phyloP scores from a whole-genome alignment of 1,284 basidiomycete genomes.

The Mycena sp. region DNA sequence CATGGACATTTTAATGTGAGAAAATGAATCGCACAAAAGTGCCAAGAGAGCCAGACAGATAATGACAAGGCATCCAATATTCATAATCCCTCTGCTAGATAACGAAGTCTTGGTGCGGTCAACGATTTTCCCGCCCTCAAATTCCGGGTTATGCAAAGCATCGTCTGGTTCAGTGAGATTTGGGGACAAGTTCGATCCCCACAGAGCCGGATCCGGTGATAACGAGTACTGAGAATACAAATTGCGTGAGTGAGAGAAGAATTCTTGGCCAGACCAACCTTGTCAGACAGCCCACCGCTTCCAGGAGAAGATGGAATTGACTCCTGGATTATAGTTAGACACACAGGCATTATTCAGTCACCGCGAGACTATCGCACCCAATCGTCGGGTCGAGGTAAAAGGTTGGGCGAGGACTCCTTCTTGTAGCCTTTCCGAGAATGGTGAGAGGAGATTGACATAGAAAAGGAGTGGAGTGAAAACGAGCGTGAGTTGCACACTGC shows the following conservation, averaged over 20 bases:
- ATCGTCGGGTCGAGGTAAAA: background rate
- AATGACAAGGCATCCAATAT: slow-evolving; percentile 80
- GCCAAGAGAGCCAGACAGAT: slow-evolving; percentile 68
- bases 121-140: slow-evolving; percentile 70
- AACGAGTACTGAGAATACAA: slow-evolving; percentile 21
- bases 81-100: slow-evolving; percentile 69
- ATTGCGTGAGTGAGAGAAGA: too few species aligned
- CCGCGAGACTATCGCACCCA: background rate
- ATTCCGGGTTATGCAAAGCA: slow-evolving; percentile 74
- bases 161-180: slow-evolving; percentile 44
- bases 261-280: background rate
- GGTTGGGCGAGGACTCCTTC: background rate
- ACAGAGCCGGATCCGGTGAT: slow-evolving; percentile 14
- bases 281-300: slow-evolving; percentile 19
- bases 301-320: background rate
- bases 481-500: slow-evolving; percentile 11
- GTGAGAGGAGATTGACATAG: background rate
- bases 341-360: background rate
- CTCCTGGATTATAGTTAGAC: background rate
- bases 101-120: slow-evolving; percentile 71
- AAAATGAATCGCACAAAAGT: slow-evolving; percentile 65
- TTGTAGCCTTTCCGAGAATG: background rate
- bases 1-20: background rate
- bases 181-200: slow-evolving; percentile 27
- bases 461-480: background rate